A percentile compares a stretch with the other conserved stretches of the same genome.
These are phyloP conservation scores for Graphilbum sp. DNA, from an alignment of 2,329 filamentous ascomycete genomes.

Conservation along the genomic window DNA sequence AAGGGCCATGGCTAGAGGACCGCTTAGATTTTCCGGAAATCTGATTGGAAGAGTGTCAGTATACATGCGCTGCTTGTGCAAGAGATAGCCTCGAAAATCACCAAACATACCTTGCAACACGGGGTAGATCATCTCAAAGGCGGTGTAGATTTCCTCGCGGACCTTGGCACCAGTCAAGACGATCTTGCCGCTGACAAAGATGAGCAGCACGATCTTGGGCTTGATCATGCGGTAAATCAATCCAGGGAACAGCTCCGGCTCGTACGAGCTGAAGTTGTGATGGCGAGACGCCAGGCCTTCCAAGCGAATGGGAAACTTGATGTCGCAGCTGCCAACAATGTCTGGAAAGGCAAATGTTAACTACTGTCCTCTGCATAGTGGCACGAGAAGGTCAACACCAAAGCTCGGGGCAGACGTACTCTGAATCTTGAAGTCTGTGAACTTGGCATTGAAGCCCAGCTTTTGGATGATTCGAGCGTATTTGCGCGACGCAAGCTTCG, in stretches of 20 bases:
- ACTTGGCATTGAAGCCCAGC: slow-evolving; percentile 98
- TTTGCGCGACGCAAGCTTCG: slow-evolving; percentile 90
- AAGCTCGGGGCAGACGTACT: too few relatives aligned
- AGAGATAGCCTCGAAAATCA: background rate
- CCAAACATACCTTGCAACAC: slow-evolving; percentile 62
- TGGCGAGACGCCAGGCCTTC: slow-evolving; percentile 95
- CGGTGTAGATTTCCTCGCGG: slow-evolving; percentile 93
- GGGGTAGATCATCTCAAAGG: slow-evolving; percentile 94
- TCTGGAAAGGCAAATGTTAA: slow-evolving; percentile 22
- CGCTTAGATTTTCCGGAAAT: slow-evolving; percentile 41
- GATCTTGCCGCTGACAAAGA: slow-evolving; percentile 97
- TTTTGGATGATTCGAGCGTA: slow-evolving; percentile 99
- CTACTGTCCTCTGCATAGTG: too few relatives aligned
- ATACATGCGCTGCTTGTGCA: background rate
- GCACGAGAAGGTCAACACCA: too few relatives aligned
- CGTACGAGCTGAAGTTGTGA: slow-evolving; percentile 99
- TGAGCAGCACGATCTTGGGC: slow-evolving; percentile 96
- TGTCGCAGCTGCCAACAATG: slow-evolving; percentile 96
- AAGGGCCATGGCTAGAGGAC: background rate
- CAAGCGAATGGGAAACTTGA: slow-evolving; percentile 97
- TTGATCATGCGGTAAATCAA: slow-evolving; percentile 99
- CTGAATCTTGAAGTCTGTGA: slow-evolving; percentile 99
- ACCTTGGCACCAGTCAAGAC: slow-evolving; percentile 96
- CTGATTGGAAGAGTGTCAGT: slow-evolving; percentile 16
- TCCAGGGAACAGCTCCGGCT: slow-evolving; percentile 96